These are phyloP conservation scores for Pichia scutulata DNA, from an alignment of 805 yeast genomes.

Conservation along the genomic window DNA sequence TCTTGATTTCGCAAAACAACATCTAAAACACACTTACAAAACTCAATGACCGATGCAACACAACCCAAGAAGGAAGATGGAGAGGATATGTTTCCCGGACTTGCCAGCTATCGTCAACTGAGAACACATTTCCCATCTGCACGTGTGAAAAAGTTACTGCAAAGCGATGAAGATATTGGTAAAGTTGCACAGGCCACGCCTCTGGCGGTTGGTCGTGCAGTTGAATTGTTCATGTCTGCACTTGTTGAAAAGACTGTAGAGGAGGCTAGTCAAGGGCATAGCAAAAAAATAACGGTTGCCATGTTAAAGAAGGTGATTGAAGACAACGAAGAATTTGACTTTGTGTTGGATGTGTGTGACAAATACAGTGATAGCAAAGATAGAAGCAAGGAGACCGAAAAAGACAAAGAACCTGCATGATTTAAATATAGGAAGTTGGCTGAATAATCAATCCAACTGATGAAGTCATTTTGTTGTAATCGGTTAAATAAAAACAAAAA, in stretches of 20 bases:
- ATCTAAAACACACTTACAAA: neutral
- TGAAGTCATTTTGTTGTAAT: neutral
- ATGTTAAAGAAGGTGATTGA: conserved; percentile 80
- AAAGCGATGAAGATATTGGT: conserved; percentile 96
- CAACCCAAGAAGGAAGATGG: neutral
- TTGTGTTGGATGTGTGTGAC: conserved; percentile 60
- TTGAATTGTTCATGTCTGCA: conserved; percentile 86
- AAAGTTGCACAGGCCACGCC: conserved; percentile 99
- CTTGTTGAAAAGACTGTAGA: conserved; percentile 76
- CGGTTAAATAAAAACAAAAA: neutral
- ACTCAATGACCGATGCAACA: neutral
- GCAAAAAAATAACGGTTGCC: conserved; percentile 73
- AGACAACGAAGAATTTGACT: conserved; percentile 87
- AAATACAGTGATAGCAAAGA: conserved; percentile 8
- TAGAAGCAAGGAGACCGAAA: neutral
- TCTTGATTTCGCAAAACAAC: neutral
- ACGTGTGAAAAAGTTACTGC: conserved; percentile 93
- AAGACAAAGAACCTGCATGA: neutral
- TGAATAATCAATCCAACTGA: neutral
- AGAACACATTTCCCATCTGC: conserved; percentile 89
- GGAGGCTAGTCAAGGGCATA: conserved; percentile 68
- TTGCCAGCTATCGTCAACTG: conserved; percentile 38
- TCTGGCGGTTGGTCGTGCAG: conserved; percentile 91
- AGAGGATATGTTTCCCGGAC: conserved; percentile 13
- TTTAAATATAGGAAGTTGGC: neutral